phyloP scores from a whole-genome alignment of 2,329 filamentous ascomycete species.

The Pseudocercospora vitis region DNA sequence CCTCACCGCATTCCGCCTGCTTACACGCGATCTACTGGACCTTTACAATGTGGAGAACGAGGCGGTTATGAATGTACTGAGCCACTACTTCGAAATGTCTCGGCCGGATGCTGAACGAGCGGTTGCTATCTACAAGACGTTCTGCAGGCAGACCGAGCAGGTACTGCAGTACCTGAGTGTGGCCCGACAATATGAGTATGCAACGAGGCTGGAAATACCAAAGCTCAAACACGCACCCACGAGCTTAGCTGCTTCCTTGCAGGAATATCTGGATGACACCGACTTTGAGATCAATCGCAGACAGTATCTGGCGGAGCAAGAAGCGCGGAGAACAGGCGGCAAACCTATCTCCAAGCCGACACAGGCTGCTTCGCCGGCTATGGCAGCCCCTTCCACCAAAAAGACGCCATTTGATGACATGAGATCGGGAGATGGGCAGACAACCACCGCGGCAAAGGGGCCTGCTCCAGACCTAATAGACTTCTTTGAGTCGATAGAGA shows the following conservation, averaged over 20 bases:
- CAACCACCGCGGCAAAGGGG: conserved; percentile 51
- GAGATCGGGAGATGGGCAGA: conserved; percentile 25
- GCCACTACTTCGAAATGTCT: conserved; percentile 98
- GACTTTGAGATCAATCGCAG: conserved; percentile 92
- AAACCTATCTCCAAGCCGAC: conserved; percentile 40
- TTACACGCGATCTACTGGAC: conserved; percentile 85
- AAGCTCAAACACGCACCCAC: conserved; percentile 97
- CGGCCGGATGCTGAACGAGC: conserved; percentile 89
- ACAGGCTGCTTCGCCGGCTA: conserved; percentile 35
- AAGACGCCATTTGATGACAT: conserved; percentile 32
- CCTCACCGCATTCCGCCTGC: conserved; percentile 83
- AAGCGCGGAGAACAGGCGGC: conserved; percentile 59
- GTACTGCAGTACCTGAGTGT: conserved; percentile 88
- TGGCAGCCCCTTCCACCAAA: conserved; percentile 44
- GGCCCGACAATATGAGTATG: conserved; percentile 86
- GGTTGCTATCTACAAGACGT: conserved; percentile 86
- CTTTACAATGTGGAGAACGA: conserved; percentile 96
- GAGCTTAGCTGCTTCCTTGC: conserved; percentile 81
- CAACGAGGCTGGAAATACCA: conserved; percentile 89
- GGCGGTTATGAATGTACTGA: conserved; percentile 92
- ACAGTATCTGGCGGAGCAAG: conserved; percentile 87
- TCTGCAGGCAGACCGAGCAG: conserved; percentile 86
- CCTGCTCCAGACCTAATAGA: conserved; percentile 81
- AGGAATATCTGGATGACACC: conserved; percentile 90
- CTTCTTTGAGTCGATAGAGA: conserved; percentile 91